phyloP scores from a whole-genome alignment of 1,284 basidiomycete genomes.

The Ganoderma multipileum region DNA sequence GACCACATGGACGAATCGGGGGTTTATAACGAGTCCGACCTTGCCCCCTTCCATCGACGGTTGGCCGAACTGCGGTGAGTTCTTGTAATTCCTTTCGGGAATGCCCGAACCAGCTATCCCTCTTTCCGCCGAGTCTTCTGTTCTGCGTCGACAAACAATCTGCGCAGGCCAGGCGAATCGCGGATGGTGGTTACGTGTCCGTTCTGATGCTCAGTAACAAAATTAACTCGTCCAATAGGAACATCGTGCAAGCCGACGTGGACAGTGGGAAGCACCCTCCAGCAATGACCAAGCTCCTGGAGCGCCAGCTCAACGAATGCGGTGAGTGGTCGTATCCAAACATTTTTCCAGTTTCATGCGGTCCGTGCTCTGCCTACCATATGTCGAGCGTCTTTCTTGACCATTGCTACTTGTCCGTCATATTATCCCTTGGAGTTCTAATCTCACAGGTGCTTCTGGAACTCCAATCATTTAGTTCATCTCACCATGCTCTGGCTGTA shows the following conservation, averaged over 20 bases:
- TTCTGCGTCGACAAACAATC: slow-evolving; percentile 7
- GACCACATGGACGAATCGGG: slow-evolving; percentile 94
- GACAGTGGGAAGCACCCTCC: slow-evolving; percentile 86
- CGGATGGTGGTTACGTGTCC: slow-evolving; percentile 6
- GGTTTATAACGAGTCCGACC: slow-evolving; percentile 90
- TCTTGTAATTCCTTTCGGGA: slow-evolving; percentile 7
- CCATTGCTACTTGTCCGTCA: slow-evolving; percentile 20
- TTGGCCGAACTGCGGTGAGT: slow-evolving; percentile 73
- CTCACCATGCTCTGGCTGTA: slow-evolving; percentile 12
- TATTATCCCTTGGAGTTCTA: slow-evolving; percentile 22
- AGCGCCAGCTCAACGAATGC: slow-evolving; percentile 91
- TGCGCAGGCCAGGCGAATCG: slow-evolving; percentile 7
- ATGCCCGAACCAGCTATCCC: neutral
- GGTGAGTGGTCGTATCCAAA: slow-evolving; percentile 60
- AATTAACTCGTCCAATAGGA: slow-evolving; percentile 31
- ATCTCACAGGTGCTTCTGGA: slow-evolving; percentile 25
- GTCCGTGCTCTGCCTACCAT: neutral
- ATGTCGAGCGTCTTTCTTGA: slow-evolving; percentile 9
- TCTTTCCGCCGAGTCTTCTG: neutral
- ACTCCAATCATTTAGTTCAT: slow-evolving; percentile 12
- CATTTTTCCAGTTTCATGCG: neutral
- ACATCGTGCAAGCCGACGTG: slow-evolving; percentile 84
- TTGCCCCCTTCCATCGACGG: slow-evolving; percentile 84
- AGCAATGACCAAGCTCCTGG: slow-evolving; percentile 89
- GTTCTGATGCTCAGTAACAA: neutral